These are phyloP conservation scores for Diaporthe ampelina DNA, from an alignment of 2,329 filamentous ascomycete genomes.

Conservation along the genomic window DNA sequence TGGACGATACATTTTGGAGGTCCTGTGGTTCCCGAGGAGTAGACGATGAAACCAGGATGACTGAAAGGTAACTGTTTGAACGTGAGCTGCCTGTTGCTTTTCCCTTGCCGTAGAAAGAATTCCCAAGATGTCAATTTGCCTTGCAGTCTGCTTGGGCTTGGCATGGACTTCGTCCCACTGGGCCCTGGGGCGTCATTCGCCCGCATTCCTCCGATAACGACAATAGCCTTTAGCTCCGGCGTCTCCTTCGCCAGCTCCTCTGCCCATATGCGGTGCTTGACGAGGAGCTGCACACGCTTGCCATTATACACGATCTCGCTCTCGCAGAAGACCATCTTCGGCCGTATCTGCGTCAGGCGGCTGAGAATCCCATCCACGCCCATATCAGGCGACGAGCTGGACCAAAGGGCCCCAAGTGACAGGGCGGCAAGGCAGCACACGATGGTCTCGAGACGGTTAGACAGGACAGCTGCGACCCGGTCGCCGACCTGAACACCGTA, in stretches of 20 bases:
- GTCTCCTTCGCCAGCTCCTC: background rate
- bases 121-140: background rate
- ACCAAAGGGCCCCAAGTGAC: conserved; percentile 41
- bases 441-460: conserved; percentile 39
- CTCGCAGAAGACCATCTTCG: conserved; percentile 40
- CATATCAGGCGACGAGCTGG: conserved; percentile 40
- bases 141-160: background rate
- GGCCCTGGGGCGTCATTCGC: background rate
- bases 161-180: background rate
- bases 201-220: background rate
- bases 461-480: conserved; percentile 38
- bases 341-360: conserved; percentile 39
- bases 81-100: background rate
- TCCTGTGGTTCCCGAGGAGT: conserved; percentile 37
- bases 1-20: conserved; percentile 39
- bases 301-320: conserved; percentile 34
- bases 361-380: conserved; percentile 40
- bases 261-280: conserved; percentile 29
- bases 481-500: conserved; percentile 6
- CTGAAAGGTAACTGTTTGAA: conserved; percentile 31
- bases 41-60: conserved; percentile 38
- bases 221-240: conserved; percentile 19
- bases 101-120: background rate
- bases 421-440: conserved; percentile 37
- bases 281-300: conserved; percentile 28